These are phyloP conservation scores for Apiospora arundinis DNA, from an alignment of 2,329 filamentous ascomycete species.

Conservation along the genomic window DNA sequence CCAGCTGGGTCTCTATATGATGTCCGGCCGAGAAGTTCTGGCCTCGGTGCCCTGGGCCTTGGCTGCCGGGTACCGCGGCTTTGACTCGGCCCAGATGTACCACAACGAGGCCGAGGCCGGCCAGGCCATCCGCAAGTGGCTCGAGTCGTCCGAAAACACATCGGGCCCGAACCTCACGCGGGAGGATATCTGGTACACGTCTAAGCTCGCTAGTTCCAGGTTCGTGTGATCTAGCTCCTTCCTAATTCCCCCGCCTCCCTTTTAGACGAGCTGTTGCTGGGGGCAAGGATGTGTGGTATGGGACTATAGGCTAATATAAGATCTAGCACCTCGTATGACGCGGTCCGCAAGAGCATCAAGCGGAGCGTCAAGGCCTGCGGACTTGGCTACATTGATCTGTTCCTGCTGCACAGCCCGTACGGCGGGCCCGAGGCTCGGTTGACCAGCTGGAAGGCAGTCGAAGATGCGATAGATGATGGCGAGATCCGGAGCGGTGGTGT, in stretches of 20 bases:
- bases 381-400: slow-evolving; percentile 79
- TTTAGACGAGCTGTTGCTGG: not conserved
- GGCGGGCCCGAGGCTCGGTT: slow-evolving; percentile 72
- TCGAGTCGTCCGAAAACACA: slow-evolving; percentile 53
- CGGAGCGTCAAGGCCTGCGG: slow-evolving; percentile 68
- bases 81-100: slow-evolving; percentile 63
- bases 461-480: slow-evolving; percentile 76
- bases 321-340: slow-evolving; percentile 66
- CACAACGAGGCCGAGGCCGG: slow-evolving; percentile 76
- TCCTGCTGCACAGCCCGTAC: slow-evolving; percentile 80
- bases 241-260: not conserved
- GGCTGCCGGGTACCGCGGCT: slow-evolving; percentile 56
- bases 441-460: slow-evolving; percentile 77
- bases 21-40: slow-evolving; percentile 65
- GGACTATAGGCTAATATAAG: not conserved
- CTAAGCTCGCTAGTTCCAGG: slow-evolving; percentile 71
- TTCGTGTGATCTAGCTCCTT: not conserved
- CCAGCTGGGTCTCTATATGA: slow-evolving; percentile 77
- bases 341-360: slow-evolving; percentile 69
- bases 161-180: slow-evolving; percentile 63
- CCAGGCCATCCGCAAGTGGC: slow-evolving; percentile 64
- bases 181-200: slow-evolving; percentile 79
- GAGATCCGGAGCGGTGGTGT: slow-evolving; percentile 76
- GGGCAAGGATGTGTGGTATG: not conserved
- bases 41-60: slow-evolving; percentile 64